Conservation (phyloP, 2,329 filamentous ascomycete species). For the Phyllosticta capitalensis region DNA sequence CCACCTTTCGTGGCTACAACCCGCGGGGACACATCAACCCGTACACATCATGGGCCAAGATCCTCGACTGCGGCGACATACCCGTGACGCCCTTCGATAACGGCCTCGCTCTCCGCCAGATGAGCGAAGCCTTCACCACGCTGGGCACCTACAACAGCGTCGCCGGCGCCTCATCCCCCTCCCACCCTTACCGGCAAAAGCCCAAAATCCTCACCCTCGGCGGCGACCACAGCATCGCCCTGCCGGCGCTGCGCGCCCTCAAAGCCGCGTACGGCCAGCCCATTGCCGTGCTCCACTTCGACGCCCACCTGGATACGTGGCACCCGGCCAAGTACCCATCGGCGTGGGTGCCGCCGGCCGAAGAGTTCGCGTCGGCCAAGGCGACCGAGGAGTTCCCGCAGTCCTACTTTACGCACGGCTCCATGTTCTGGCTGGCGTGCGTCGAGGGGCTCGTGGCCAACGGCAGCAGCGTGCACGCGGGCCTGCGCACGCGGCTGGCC, state of each 20-base stretch:
- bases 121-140: constrained; percentile 70
- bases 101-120: constrained; percentile 67
- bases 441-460: constrained; percentile 72
- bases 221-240: constrained; percentile 42
- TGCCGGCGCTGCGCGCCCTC: constrained; percentile 41
- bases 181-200: constrained; percentile 32
- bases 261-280: constrained; percentile 36
- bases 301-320: constrained; percentile 73
- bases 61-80: constrained; percentile 86
- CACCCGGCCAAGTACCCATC: constrained; percentile 71
- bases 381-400: constrained; percentile 44
- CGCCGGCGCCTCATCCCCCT: constrained; percentile 26
- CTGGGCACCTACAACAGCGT: constrained; percentile 44
- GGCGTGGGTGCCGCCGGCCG: constrained; percentile 51
- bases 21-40: constrained; percentile 74
- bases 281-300: constrained; percentile 42
- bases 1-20: constrained; percentile 72
- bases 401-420: constrained; percentile 75
- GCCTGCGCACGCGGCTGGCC: constrained; percentile 66
- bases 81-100: constrained; percentile 84
- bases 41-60: constrained; percentile 65
- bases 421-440: constrained; percentile 83
- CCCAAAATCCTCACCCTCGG: constrained; percentile 41
- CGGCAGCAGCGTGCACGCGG: constrained; percentile 67
- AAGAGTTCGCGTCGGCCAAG: constrained; percentile 14